Base-by-base conservation (phyloP, 1,139 yeast genomes). In the Nadsonia starkeyi-henricii region DNA sequence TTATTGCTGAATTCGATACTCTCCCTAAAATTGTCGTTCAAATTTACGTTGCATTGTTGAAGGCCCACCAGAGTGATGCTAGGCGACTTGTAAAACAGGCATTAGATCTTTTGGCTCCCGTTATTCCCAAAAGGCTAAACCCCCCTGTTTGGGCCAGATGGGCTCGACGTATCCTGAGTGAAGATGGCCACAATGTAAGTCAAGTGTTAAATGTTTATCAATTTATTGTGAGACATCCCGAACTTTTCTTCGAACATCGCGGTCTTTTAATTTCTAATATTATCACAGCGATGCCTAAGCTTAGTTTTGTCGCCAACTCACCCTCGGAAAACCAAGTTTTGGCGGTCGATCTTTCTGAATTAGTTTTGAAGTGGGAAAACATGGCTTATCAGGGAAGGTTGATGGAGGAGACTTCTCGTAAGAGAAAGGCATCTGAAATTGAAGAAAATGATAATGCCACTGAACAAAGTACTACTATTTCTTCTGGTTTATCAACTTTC, bases 281-380 rank as follows among this genome's bases (percentile, higher is more conserved):
- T 48, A 85, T 91, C 47, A 78, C 93, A n/a, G 95, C 96, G 1
- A 84, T 93, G 89, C 95, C 95, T 21, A 88, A 89, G 61, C 70
- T 91, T 50, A 85, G 95, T 1, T 80, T 85, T 48, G 71, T 83
- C 59, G 79, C 91, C 7, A 85, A 82, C 57, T 81, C 94, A 2
- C 83, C 91, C 0, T 63, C 79, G 13, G 97, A 89, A 55, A 85
- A 84, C 57, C 96, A 86, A 61, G 73, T 77, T 0, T 68, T 89
- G 51, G 96, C 97, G 0, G 83, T 91, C 51, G 97, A 91, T 56
- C 66, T 91, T 51, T 94, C 96, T 0, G 95, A 86, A 53, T 65
- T 89, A 53, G 79, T 93, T 48, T 69, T 88, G 54, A 75, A 76
- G 48, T 93, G 99, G 99, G 97, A 89, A 64, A 72, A 55, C 3